Evolutionary conservation across 257 asterid genomes (phyloP).

Genomic region (Ehretia macrophylla): DNA sequence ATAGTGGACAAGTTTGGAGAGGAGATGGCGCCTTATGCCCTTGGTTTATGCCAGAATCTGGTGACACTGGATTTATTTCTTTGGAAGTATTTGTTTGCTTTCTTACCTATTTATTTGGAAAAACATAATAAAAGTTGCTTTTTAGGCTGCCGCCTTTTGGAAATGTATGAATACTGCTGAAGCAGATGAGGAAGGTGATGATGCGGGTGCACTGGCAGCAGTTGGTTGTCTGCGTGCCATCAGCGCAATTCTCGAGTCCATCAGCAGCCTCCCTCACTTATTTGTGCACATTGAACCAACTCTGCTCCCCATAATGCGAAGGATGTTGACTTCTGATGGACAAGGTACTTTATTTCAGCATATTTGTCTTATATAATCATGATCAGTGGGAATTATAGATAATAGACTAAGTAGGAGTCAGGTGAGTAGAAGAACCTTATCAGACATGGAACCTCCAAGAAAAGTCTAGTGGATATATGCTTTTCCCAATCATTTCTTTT

Average conservation of each 20-base stretch:
- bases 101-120: not conserved
- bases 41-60: conserved; percentile 97
- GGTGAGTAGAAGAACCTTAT: no score
- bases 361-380: not conserved
- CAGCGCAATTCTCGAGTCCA: conserved; percentile 96
- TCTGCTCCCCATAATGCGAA: conserved; percentile 86
- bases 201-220: conserved; percentile 98
- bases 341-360: conserved; percentile 53
- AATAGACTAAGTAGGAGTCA: no score
- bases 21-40: conserved; percentile 99
- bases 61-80: conserved; percentile 31
- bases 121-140: not conserved
- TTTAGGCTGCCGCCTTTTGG: conserved; percentile 98
- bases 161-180: conserved; percentile 91
- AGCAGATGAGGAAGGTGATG: conserved; percentile 95
- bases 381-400: no score
- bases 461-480: no score
- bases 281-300: conserved; percentile 87
- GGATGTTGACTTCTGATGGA: conserved; percentile 96
- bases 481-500: no score
- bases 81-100: not conserved
- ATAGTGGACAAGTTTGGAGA: conserved; percentile 99
- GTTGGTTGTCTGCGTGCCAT: conserved; percentile 99
- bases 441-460: no score
- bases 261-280: conserved; percentile 87